A percentile compares a stretch with the other conserved stretches of the same genome.
These are phyloP conservation scores for Aspergillus arachidicola DNA, from an alignment of 2,329 filamentous ascomycete genomes.

Conservation along the genomic window DNA sequence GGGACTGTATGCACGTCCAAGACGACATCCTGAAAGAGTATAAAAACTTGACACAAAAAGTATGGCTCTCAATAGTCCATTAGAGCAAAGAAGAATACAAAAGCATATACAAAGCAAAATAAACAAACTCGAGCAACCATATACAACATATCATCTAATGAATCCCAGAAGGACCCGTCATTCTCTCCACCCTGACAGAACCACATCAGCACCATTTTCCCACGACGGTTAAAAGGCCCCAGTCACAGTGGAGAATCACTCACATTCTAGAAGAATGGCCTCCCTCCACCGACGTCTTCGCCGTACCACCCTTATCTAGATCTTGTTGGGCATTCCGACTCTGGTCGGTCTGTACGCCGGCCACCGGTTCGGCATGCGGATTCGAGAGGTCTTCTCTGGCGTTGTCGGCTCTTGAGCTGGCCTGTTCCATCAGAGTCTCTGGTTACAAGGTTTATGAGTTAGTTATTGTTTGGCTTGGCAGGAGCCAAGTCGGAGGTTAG, in stretches of 20 bases:
- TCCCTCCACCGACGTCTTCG: neutral
- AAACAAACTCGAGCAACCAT: neutral
- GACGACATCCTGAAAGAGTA: no score
- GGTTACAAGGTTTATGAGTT: neutral
- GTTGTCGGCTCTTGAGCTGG: neutral
- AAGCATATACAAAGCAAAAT: neutral
- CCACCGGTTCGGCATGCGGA: neutral
- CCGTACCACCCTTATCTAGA: conserved; percentile 3
- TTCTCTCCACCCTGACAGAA: neutral
- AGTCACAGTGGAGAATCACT: neutral
- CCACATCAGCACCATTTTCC: neutral
- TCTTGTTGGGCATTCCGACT: neutral
- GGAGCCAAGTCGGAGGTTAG: neutral
- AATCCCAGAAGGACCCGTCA: neutral
- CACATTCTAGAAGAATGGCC: conserved; percentile 1
- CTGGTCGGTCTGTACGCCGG: conserved; percentile 1
- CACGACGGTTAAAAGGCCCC: neutral
- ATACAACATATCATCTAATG: neutral
- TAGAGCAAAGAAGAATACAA: neutral
- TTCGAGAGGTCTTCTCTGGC: conserved; percentile 1
- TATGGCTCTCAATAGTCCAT: no score
- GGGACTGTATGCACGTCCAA: no score
- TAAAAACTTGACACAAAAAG: no score
- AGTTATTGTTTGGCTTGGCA: neutral
- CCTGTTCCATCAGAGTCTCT: neutral